Base-by-base conservation (phyloP, 1,284 basidiomycete genomes). In the Inonotus obliquus region DNA sequence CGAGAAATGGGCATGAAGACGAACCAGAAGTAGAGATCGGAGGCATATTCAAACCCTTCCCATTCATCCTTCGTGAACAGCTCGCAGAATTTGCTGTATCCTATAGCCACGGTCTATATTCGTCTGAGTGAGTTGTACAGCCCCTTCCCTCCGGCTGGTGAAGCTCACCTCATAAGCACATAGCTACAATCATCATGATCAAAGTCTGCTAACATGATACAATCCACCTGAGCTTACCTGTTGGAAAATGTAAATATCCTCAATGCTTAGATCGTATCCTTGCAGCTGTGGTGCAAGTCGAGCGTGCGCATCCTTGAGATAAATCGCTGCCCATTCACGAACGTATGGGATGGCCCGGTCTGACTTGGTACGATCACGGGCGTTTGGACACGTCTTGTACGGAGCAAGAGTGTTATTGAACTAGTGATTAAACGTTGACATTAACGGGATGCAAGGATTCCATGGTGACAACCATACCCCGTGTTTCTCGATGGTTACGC, bases 51-150 rank as follows among this genome's bases (percentile, higher is more conserved):
- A 72, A 92, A 96, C 11, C 91, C 92, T 67, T 89, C 82, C 88
- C 93, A 95, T 72, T 97, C 94, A 51, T 92, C 87, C 69, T 89
- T 79, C 0, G 91, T 94, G 74, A 98, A 98, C 0, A 98, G 77
- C 56, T 84, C 83, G 68, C 96, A 98, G 75, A 96, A 97, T 66
- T 85, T 87, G 29, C 90, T 93, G 70, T 91, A 95, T 1, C 94
- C 95, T 14, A 96, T 80, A 0, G 93, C 89, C 44, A 95, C 92
- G 2, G 94, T 96, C 87, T 93, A 69, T 59, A 65, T n/a, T 17
- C 13, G 9, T 5, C 35, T 54, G 13, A 37, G 10, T 1, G 21
- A 23, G 19, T n/a, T 39, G 37, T 21, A 35, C 10, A 27, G 37
- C 35, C 3, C 2, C 38, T 3, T n/a, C 41, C 69, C 25, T n/a